Conservation (phyloP, 169 alveolate species). For the Eimeria brunetti region DNA sequence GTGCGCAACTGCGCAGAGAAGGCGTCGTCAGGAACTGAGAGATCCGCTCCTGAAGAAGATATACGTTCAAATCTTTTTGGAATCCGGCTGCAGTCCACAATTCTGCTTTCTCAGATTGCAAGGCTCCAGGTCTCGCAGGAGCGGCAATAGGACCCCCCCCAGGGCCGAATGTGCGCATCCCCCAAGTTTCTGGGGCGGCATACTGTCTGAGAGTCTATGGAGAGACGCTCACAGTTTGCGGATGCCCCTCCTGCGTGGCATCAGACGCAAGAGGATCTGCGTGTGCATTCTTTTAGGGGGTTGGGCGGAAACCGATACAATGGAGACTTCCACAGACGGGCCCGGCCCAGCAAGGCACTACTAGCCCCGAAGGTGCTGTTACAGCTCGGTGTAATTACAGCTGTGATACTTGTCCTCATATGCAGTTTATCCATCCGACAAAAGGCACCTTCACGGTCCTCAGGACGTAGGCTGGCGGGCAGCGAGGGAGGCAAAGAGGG, state of each 20-base stretch:
- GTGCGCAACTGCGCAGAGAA: neutral
- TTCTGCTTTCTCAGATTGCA: neutral
- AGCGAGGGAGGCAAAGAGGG: neutral
- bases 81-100: neutral
- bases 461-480: neutral
- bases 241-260: neutral
- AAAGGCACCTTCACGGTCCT: neutral
- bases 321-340: neutral
- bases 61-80: neutral
- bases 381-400: neutral
- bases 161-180: neutral
- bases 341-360: neutral
- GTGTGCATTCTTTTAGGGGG: neutral
- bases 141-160: neutral
- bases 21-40: neutral
- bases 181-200: neutral
- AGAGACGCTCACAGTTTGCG: neutral
- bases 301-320: neutral
- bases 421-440: conserved; percentile 2
- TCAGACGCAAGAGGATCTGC: neutral
- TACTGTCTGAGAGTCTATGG: neutral
- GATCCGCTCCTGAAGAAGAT: neutral
- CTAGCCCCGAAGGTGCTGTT: neutral
- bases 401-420: neutral
- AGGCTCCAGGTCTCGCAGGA: neutral